Evolutionary conservation across 257 asterid genomes (phyloP).

Genomic region (Ehretia macrophylla): DNA sequence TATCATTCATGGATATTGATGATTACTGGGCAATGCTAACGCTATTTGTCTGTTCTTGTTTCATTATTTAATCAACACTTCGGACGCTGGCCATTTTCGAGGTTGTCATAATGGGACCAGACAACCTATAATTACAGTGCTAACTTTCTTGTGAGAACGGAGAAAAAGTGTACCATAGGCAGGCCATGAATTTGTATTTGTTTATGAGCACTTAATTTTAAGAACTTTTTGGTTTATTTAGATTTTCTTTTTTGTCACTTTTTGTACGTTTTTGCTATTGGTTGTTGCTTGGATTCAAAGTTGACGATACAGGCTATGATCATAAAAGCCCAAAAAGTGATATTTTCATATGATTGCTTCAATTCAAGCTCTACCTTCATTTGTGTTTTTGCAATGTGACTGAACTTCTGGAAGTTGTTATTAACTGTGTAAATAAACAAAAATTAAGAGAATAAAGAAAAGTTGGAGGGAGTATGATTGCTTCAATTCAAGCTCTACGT

Average conservation of each 20-base stretch:
- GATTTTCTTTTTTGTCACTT: not conserved
- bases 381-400: too few species aligned
- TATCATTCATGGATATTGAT: slow-evolving; percentile 23
- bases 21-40: too few species aligned
- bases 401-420: too few species aligned
- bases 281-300: slow-evolving; percentile 61
- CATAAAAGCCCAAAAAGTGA: slow-evolving; percentile 31
- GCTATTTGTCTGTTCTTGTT: too few species aligned
- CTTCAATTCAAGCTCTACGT: too few species aligned
- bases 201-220: slow-evolving; percentile 2
- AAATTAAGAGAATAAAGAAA: too few species aligned
- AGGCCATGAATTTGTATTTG: not conserved
- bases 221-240: not conserved
- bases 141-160: not conserved
- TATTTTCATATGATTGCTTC: slow-evolving; percentile 29
- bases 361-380: too few species aligned
- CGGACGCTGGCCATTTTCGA: too few species aligned
- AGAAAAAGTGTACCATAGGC: not conserved
- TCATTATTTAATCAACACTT: too few species aligned
- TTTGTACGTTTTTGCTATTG: slow-evolving; percentile 23
- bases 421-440: too few species aligned
- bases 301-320: slow-evolving; percentile 42
- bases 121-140: not conserved
- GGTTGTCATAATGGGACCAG: not conserved
- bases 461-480: too few species aligned